Evolutionary conservation across 1,139 yeast species (phyloP).

Genomic region (Blastobotrys illinoisensis): DNA sequence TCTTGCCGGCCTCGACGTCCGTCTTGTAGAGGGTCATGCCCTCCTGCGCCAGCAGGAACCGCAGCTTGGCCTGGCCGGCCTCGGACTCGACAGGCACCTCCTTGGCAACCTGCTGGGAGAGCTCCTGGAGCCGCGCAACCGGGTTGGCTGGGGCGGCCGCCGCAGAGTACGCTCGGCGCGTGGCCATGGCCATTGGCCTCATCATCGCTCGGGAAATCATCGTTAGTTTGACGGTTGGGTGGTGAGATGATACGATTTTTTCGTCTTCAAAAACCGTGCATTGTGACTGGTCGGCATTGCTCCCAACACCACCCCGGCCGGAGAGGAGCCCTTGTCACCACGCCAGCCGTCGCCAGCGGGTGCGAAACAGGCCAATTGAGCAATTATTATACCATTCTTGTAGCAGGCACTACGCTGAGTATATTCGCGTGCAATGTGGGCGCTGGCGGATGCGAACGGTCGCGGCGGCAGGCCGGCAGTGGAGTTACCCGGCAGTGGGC

Average conservation of each 20-base stretch:
- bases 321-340: neutral
- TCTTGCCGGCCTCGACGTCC: conserved; percentile 37
- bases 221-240: neutral
- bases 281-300: neutral
- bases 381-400: too few species aligned
- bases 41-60: conserved; percentile 7
- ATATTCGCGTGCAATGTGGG: too few species aligned
- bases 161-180: conserved; percentile 4
- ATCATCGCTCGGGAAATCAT: conserved; percentile 9
- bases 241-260: conserved; percentile 3
- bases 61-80: conserved; percentile 11
- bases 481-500: neutral
- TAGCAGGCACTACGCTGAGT: too few species aligned
- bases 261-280: neutral
- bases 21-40: conserved; percentile 13
- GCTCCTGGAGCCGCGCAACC: neutral
- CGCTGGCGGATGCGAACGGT: too few species aligned
- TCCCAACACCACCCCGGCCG: neutral
- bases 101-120: conserved; percentile 7
- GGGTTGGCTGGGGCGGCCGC: conserved; percentile 5
- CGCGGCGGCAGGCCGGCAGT: neutral
- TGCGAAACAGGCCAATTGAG: too few species aligned
- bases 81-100: conserved; percentile 6
- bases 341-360: too few species aligned
- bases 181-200: conserved; percentile 6